phyloP scores from a whole-genome alignment of 805 yeast species.

The Ogataea pignaliae region DNA sequence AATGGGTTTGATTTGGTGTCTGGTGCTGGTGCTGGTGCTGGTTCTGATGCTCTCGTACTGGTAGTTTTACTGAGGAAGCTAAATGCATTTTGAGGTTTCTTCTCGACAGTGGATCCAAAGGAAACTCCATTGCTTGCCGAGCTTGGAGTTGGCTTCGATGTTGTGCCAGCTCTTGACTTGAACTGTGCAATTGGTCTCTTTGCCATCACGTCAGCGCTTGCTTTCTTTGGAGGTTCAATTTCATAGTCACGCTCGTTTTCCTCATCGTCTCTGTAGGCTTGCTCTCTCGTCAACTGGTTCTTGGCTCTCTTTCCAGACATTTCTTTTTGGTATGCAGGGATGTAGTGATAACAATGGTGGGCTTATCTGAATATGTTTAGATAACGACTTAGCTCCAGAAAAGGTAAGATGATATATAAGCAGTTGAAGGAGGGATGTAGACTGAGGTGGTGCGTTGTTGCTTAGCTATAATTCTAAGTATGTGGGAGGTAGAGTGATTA shows the following conservation, averaged over 20 bases:
- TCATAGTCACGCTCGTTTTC: slow-evolving; percentile 28
- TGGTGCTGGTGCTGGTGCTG: neutral
- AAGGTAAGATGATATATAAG: no score
- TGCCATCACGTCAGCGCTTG: slow-evolving; percentile 60
- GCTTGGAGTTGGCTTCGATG: slow-evolving; percentile 9
- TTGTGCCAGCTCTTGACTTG: slow-evolving; percentile 33
- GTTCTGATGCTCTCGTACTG: neutral
- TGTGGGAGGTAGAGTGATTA: no score
- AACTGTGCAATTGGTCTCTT: slow-evolving; percentile 66
- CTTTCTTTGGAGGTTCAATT: slow-evolving; percentile 35
- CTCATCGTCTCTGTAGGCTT: slow-evolving; percentile 29
- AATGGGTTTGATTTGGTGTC: neutral
- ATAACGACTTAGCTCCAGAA: no score
- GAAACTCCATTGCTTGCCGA: slow-evolving; percentile 8
- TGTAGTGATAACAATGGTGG: no score
- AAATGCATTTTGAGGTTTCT: slow-evolving; percentile 10
- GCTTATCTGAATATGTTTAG: no score
- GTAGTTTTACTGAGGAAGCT: slow-evolving; percentile 5
- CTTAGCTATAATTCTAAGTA: no score
- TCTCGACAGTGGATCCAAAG: neutral
- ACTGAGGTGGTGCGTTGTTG: no score
- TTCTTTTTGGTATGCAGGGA: no score
- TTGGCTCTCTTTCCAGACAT: slow-evolving; percentile 52
- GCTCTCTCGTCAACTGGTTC: slow-evolving; percentile 55
- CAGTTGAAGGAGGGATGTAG: no score